These are phyloP conservation scores for Oemleria cerasiformis DNA, from an alignment of 306 rosid species.

Conservation along the genomic window DNA sequence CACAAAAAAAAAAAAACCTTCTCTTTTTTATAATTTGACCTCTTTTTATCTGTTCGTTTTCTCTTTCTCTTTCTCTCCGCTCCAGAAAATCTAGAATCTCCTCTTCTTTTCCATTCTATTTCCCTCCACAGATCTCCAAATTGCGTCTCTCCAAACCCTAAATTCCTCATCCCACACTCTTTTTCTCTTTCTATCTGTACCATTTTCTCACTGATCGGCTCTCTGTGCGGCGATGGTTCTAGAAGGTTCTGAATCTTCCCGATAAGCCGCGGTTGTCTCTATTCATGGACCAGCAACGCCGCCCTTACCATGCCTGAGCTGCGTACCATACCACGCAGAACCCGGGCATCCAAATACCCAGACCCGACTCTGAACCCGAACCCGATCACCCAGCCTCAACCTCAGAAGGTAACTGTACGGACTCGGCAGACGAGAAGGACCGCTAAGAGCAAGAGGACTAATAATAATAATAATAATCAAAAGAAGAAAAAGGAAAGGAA, in stretches of 20 bases:
- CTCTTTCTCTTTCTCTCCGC: neutral
- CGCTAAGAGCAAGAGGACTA: conserved; percentile 20
- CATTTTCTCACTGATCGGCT: conserved; percentile 17
- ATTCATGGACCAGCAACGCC: conserved; percentile 49
- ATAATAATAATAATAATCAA: conserved; percentile 32
- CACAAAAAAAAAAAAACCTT: neutral
- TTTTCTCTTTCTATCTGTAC: neutral
- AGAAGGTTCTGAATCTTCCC: conserved; percentile 36
- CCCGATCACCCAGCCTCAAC: conserved; percentile 30
- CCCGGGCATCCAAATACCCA: conserved; percentile 22
- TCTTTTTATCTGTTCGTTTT: neutral
- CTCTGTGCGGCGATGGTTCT: conserved; percentile 23
- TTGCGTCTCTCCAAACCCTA: conserved; percentile 35
- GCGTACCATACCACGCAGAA: conserved; percentile 41
- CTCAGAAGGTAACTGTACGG: conserved; percentile 18
- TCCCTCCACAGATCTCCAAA: conserved; percentile 56
- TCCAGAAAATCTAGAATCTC: conserved; percentile 31
- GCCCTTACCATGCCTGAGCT: conserved; percentile 49
- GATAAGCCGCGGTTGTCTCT: conserved; percentile 1
- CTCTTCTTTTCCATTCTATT: conserved; percentile 15
- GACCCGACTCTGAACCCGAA: conserved; percentile 13
- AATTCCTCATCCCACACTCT: neutral
- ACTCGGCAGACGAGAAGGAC: conserved; percentile 28
- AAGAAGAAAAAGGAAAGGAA: conserved; percentile 12
- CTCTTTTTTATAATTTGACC: neutral